Evolutionary conservation across 225 moss, liverwort and hornwort species (phyloP).

Genomic region (Bryoerythrophyllum caledonicum): DNA sequence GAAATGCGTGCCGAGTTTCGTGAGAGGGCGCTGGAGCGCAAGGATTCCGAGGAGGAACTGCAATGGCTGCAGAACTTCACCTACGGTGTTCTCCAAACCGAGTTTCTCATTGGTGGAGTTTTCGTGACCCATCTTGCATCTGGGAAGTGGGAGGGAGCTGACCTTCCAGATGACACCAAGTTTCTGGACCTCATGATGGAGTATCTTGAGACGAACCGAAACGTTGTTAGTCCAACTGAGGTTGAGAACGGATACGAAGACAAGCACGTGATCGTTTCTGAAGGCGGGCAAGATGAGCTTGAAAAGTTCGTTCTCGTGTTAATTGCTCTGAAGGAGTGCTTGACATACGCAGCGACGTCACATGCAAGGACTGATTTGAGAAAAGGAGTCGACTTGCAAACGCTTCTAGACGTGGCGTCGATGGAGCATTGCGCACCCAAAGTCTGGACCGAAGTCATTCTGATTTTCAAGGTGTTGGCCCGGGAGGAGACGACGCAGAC

Average conservation of each 20-base stretch:
- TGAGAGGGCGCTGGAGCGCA: constrained; percentile 54
- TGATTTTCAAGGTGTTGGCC: constrained; percentile 62
- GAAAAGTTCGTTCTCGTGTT: constrained; percentile 72
- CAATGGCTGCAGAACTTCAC: constrained; percentile 74
- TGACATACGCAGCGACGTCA: constrained; percentile 63
- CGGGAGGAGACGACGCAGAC: constrained; percentile 46
- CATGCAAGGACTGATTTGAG: constrained; percentile 61
- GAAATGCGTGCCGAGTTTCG: constrained; percentile 80
- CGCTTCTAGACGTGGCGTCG: constrained; percentile 55
- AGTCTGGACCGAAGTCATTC: constrained; percentile 63
- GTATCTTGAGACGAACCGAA: constrained; percentile 60
- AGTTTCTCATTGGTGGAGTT: constrained; percentile 78
- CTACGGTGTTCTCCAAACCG: constrained; percentile 61
- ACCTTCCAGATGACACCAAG: constrained; percentile 57
- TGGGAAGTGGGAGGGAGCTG: constrained; percentile 76
- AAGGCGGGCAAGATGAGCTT: constrained; percentile 42
- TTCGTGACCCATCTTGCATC: constrained; percentile 75
- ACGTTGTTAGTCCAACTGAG: constrained; percentile 34
- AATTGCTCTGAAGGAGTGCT: constrained; percentile 66
- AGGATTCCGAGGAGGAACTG: constrained; percentile 56
- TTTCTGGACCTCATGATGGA: constrained; percentile 71
- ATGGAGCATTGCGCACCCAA: constrained; percentile 49
- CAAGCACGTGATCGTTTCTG: constrained; percentile 52
- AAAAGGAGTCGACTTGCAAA: constrained; percentile 46
- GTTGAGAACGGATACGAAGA: constrained; percentile 36